These are phyloP conservation scores for Sutorius australiensis DNA, from an alignment of 768 basidiomycete species.

Conservation along the genomic window DNA sequence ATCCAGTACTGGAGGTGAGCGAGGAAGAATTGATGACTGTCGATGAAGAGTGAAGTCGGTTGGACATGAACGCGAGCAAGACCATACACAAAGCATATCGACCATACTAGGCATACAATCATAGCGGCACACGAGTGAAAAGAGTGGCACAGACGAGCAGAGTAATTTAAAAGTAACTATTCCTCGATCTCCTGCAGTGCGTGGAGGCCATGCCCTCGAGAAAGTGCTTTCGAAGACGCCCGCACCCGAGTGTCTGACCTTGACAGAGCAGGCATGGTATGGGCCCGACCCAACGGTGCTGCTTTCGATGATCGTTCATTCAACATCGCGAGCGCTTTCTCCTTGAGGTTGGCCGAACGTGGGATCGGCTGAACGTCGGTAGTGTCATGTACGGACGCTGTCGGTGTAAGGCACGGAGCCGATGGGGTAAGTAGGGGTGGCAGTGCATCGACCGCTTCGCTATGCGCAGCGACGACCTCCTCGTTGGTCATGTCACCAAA, in stretches of 20 bases:
- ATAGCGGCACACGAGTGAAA: background rate
- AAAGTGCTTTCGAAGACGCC: background rate
- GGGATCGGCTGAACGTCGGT: background rate
- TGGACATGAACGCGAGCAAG: background rate
- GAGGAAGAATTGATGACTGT: too few species aligned
- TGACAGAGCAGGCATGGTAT: constrained; percentile 15
- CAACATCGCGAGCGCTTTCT: constrained; percentile 2
- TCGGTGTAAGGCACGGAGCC: background rate
- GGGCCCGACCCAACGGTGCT: constrained; percentile 9
- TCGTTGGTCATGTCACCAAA: background rate
- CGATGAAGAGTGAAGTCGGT: too few species aligned
- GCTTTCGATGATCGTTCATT: background rate
- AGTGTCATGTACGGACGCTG: background rate
- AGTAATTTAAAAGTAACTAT: background rate
- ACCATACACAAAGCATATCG: background rate
- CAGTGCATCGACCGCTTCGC: background rate
- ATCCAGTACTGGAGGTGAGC: too few species aligned
- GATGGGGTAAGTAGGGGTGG: background rate
- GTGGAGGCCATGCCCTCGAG: constrained; percentile 1
- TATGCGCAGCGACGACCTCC: too few species aligned
- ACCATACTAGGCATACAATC: constrained; percentile 7
- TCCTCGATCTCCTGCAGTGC: constrained; percentile 2
- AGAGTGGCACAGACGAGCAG: background rate
- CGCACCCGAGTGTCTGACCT: background rate
- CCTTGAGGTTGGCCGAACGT: background rate